Evolutionary conservation across 129 eudicot genomes (phyloP).

Genomic region (Lactuca sativa): DNA sequence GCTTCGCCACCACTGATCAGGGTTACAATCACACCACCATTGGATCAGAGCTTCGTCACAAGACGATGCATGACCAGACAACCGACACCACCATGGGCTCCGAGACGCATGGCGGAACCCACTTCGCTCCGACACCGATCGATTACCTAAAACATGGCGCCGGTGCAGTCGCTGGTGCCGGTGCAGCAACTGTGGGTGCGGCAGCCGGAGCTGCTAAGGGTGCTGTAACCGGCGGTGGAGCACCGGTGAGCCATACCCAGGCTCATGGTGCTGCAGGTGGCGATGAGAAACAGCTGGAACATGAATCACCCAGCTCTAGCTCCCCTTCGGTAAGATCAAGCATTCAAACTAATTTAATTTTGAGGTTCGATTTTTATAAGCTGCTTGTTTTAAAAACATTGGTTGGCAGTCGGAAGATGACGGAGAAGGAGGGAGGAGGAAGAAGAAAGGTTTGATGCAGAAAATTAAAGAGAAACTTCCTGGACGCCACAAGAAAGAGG

Average conservation of each 20-base stretch:
- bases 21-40: slow-evolving; percentile 12
- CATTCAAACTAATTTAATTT: not conserved
- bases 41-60: slow-evolving; percentile 19
- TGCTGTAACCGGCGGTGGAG: slow-evolving; percentile 35
- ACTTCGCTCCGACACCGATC: slow-evolving; percentile 25
- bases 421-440: slow-evolving; percentile 62
- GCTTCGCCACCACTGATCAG: slow-evolving; percentile 50
- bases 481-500: slow-evolving; percentile 23
- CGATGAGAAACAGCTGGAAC: slow-evolving; percentile 31
- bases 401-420: slow-evolving; percentile 54
- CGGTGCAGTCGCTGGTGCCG: slow-evolving; percentile 34
- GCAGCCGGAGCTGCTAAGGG: slow-evolving; percentile 32
- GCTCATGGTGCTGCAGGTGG: slow-evolving; percentile 31
- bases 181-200: slow-evolving; percentile 37
- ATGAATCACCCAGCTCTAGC: slow-evolving; percentile 44
- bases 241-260: slow-evolving; percentile 17
- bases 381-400: too few relatives aligned
- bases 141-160: slow-evolving; percentile 38
- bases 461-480: slow-evolving; percentile 62
- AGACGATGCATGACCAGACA: not conserved
- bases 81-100: slow-evolving; percentile 8
- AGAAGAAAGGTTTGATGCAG: slow-evolving; percentile 62
- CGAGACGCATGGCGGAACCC: slow-evolving; percentile 25
- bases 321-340: slow-evolving; percentile 45
- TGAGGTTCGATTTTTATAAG: not conserved